These are phyloP conservation scores for Echites panduratus DNA, from an alignment of 257 asterid genomes.

Conservation along the genomic window DNA sequence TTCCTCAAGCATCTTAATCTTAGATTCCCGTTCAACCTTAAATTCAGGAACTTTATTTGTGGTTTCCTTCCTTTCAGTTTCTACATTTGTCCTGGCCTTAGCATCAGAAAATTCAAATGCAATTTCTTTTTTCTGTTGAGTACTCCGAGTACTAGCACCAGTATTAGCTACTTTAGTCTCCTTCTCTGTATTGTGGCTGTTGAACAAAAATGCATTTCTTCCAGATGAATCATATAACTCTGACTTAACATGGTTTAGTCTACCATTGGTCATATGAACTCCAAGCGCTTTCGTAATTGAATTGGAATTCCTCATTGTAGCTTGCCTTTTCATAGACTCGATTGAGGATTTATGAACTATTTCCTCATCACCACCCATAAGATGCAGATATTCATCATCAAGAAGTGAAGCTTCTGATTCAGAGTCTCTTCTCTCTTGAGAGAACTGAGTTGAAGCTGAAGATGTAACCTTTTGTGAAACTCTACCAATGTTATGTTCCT, in stretches of 20 bases:
- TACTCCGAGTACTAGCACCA: conserved; percentile 26
- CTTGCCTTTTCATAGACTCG: conserved; percentile 31
- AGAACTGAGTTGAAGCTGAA: neutral
- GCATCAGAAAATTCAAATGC: conserved; percentile 28
- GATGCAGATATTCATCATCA: conserved; percentile 21
- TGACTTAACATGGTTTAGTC: conserved; percentile 52
- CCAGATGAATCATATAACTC: conserved; percentile 30
- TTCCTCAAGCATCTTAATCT: conserved; percentile 65
- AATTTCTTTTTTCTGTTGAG: conserved; percentile 29
- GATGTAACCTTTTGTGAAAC: neutral
- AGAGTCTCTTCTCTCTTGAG: conserved; percentile 17
- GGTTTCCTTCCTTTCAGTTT: conserved; percentile 28
- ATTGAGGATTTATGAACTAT: conserved; percentile 23
- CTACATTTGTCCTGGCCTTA: conserved; percentile 17
- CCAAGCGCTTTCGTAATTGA: conserved; percentile 31
- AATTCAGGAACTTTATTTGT: conserved; percentile 27
- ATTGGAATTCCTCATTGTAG: conserved; percentile 32
- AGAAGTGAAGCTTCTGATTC: conserved; percentile 17
- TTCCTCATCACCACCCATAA: conserved; percentile 14
- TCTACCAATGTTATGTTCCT: conserved; percentile 15
- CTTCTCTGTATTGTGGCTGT: conserved; percentile 26
- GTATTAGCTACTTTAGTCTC: conserved; percentile 31
- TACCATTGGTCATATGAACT: conserved; percentile 36
- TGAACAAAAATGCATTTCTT: conserved; percentile 26
- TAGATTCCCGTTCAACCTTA: conserved; percentile 43